These are phyloP conservation scores for Dendrostoma leiphaemia DNA, from an alignment of 2,329 filamentous ascomycete species.

Conservation along the genomic window DNA sequence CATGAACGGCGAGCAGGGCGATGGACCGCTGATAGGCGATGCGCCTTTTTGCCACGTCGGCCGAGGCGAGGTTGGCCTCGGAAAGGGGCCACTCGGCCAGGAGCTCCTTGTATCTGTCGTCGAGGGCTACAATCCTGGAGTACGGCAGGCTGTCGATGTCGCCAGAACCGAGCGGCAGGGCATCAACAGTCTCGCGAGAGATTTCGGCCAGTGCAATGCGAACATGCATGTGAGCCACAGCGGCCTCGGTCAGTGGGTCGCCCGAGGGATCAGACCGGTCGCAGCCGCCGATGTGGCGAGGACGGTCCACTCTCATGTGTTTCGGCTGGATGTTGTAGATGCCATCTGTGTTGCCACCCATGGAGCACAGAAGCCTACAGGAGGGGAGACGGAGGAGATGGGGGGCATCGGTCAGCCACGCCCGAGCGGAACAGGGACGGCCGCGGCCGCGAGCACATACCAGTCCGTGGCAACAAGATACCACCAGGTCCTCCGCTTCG, in stretches of 20 bases:
- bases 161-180: slow-evolving; percentile 11
- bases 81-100: slow-evolving; percentile 18
- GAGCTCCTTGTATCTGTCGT: slow-evolving; percentile 22
- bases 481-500: slow-evolving; percentile 44
- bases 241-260: slow-evolving; percentile 5
- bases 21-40: slow-evolving; percentile 5
- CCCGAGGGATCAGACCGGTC: slow-evolving; percentile 2
- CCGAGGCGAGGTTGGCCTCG: not conserved
- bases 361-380: slow-evolving; percentile 37
- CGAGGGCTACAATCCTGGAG: slow-evolving; percentile 20
- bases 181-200: slow-evolving; percentile 22
- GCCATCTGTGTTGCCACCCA: slow-evolving; percentile 33
- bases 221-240: not conserved
- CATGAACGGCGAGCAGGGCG: slow-evolving; percentile 3
- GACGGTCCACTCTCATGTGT: slow-evolving; percentile 38
- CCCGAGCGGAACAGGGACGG: not conserved
- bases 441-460: slow-evolving; percentile 17
- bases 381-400: too few species aligned
- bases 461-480: slow-evolving; percentile 40
- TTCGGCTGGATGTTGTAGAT: slow-evolving; percentile 35
- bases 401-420: not conserved
- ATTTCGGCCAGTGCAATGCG: slow-evolving; percentile 24
- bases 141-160: slow-evolving; percentile 22
- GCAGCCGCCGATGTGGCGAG: slow-evolving; percentile 31
- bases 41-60: not conserved